Evolutionary conservation across 345 rosid species (phyloP).

Genomic region (Microthlaspi erraticum): DNA sequence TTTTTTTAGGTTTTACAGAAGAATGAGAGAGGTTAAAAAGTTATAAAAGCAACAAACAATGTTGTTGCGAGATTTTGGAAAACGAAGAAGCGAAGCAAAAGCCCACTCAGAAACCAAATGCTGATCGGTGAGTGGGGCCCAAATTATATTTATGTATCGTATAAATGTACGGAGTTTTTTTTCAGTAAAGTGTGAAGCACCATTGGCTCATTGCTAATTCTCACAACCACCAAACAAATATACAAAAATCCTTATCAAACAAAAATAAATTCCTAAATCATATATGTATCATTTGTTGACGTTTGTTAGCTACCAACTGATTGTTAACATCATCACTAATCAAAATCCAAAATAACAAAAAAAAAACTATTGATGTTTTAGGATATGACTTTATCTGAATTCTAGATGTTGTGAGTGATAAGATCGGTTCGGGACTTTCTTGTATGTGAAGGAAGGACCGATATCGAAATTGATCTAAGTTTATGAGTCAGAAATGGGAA

Average conservation of each 20-base stretch:
- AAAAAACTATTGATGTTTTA: no score
- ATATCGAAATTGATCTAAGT: no score
- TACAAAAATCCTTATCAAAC: no score
- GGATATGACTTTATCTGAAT: background rate
- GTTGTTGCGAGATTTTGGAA: conserved; percentile 19
- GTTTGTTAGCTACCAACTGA: conserved; percentile 31
- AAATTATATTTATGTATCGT: background rate
- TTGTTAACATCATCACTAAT: background rate
- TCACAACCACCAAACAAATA: background rate
- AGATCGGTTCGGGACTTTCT: no score
- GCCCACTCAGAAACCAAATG: conserved; percentile 37
- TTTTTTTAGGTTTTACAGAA: conserved; percentile 29
- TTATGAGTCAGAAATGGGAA: no score
- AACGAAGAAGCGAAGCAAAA: conserved; percentile 49
- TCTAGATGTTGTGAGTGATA: no score
- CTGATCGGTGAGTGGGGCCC: conserved; percentile 34
- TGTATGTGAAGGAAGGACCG: no score
- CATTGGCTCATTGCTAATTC: conserved; percentile 21
- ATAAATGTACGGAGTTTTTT: conserved; percentile 14
- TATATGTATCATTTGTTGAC: conserved; percentile 13
- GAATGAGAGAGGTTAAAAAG: conserved; percentile 13
- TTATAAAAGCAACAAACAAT: conserved; percentile 15
- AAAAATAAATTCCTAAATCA: background rate
- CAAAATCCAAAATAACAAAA: background rate
- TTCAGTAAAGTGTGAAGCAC: background rate